Percentiles rank a stretch among this genome's conserved stretches.
Evolutionary conservation across 129 eudicot genomes (phyloP).

Genomic region (Pseudognaphalium luteoalbum): DNA sequence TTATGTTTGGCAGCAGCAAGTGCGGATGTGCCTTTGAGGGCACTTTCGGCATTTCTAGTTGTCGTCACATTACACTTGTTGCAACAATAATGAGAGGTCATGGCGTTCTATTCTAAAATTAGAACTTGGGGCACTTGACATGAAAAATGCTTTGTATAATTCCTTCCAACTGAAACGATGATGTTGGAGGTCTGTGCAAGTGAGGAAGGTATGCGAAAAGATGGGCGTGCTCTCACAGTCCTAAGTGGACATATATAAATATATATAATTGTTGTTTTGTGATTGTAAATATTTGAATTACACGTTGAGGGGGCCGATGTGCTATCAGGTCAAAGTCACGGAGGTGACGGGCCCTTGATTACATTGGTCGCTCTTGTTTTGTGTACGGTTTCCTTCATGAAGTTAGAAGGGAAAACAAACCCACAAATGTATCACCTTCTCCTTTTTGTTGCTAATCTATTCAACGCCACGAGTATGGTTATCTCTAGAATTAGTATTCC

Average conservation of each 20-base stretch:
- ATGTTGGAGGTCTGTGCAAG: conserved; percentile 54
- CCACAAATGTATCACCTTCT: conserved; percentile 30
- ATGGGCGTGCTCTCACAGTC: conserved; percentile 43
- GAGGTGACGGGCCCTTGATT: conserved; percentile 81
- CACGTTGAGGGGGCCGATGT: conserved; percentile 41
- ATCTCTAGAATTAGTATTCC: not conserved
- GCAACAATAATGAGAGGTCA: conserved; percentile 36
- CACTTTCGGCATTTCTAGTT: conserved; percentile 37
- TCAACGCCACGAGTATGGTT: conserved; percentile 27
- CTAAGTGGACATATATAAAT: conserved; percentile 41
- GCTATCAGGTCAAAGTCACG: conserved; percentile 84
- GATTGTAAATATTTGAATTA: conserved; percentile 67
- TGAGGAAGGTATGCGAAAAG: conserved; percentile 60
- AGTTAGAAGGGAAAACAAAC: conserved; percentile 39
- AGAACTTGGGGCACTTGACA: conserved; percentile 31
- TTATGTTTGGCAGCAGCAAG: conserved; percentile 48
- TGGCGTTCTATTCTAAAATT: conserved; percentile 23
- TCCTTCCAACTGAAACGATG: conserved; percentile 40
- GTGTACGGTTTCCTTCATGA: conserved; percentile 37
- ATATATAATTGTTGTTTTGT: conserved; percentile 54
- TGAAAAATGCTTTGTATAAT: conserved; percentile 38
- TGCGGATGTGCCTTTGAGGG: conserved; percentile 45
- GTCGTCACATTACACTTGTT: conserved; percentile 39
- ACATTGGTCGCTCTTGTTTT: conserved; percentile 38
- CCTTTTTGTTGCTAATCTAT: conserved; percentile 38